A percentile compares a stretch with the other conserved stretches of the same genome.
phyloP scores from a whole-genome alignment of 306 rosid genomes.

The Erythrophleum fordii region DNA sequence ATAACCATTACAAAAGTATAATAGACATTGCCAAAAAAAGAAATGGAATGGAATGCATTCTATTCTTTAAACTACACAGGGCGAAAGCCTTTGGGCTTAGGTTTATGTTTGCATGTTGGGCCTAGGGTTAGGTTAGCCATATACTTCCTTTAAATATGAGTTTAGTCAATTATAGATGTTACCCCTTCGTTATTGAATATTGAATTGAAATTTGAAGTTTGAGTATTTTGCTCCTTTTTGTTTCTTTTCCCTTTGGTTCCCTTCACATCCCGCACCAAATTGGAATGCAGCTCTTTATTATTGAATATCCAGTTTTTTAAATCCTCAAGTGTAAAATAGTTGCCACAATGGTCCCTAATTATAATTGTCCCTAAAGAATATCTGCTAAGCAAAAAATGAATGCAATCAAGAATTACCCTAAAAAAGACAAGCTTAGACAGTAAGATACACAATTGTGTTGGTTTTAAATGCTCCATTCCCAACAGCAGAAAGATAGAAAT shows the following conservation, averaged over 20 bases:
- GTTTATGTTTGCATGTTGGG: background rate
- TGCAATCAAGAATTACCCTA: constrained; percentile 26
- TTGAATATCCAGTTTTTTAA: background rate
- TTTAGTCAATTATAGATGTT: background rate
- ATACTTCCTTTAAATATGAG: background rate
- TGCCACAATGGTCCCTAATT: background rate
- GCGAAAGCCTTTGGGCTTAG: background rate
- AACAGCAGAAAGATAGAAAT: constrained; percentile 29
- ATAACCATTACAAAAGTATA: no score
- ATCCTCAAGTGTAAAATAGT: background rate
- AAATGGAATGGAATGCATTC: no score
- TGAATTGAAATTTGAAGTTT: background rate
- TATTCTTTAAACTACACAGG: no score
- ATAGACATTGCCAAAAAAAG: no score
- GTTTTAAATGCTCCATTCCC: constrained; percentile 19
- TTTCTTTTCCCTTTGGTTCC: background rate
- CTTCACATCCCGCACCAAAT: background rate
- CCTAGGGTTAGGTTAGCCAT: background rate
- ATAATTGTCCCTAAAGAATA: constrained; percentile 1
- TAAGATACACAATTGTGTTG: constrained; percentile 15
- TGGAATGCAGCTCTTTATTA: background rate
- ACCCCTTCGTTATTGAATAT: background rate
- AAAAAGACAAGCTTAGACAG: constrained; percentile 24
- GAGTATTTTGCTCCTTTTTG: background rate
- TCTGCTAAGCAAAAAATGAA: background rate